phyloP scores from a whole-genome alignment of 148 eudicot species.

The Limonium bicolor region DNA sequence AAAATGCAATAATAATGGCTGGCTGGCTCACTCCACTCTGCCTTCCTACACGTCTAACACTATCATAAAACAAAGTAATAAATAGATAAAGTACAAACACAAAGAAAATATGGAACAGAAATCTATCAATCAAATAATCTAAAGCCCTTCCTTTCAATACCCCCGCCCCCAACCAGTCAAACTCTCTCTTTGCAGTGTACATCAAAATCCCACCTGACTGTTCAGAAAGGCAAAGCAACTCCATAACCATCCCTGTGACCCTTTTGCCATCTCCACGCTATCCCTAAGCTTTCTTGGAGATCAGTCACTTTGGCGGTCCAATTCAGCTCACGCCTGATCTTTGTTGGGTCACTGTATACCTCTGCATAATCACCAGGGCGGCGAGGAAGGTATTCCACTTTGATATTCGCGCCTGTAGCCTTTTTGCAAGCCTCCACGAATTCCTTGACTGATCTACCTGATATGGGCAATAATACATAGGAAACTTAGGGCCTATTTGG shows the following conservation, averaged over 20 bases:
- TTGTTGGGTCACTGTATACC: slow-evolving; percentile 71
- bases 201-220: no score
- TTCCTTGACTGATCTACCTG: slow-evolving; percentile 75
- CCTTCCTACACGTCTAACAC: no score
- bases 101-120: no score
- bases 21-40: no score
- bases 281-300: slow-evolving; percentile 48
- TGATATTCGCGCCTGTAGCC: slow-evolving; percentile 63
- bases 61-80: no score
- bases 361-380: slow-evolving; percentile 86
- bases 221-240: slow-evolving; percentile 9
- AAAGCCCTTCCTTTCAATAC: no score
- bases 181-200: no score
- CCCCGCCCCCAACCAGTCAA: no score
- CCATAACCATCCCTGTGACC: slow-evolving; percentile 49
- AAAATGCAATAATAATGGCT: no score
- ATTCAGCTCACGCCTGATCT: slow-evolving; percentile 47
- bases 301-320: slow-evolving; percentile 57
- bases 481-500: no score
- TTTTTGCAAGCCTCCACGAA: slow-evolving; percentile 77
- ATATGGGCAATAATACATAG: background rate
- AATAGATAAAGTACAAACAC: no score
- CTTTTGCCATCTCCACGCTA: slow-evolving; percentile 89
- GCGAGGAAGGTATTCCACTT: slow-evolving; percentile 50
- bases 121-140: no score